phyloP scores from a whole-genome alignment of 768 basidiomycete species.

The Pisolithus marmoratus region DNA sequence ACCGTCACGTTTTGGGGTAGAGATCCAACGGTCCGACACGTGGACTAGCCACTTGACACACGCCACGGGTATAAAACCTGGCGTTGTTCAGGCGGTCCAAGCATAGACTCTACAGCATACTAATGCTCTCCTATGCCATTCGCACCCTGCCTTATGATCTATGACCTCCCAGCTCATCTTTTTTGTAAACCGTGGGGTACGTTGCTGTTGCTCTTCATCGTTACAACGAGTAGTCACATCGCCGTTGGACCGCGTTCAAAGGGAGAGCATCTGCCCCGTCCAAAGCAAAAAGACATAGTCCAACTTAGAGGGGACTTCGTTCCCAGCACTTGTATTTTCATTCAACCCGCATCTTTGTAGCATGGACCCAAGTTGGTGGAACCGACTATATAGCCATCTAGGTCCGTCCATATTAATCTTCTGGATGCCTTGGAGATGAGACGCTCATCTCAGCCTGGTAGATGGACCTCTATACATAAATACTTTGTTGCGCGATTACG shows the following conservation, averaged over 20 bases:
- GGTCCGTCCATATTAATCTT: background rate
- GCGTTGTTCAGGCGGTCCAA: background rate
- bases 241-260: background rate
- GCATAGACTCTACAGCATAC: background rate
- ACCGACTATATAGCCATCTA: background rate
- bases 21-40: background rate
- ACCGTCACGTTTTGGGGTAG: background rate
- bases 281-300: background rate
- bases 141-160: background rate
- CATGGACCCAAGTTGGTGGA: background rate
- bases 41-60: background rate
- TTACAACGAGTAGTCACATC: background rate
- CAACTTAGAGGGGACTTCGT: background rate
- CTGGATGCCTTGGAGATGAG: background rate
- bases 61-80: background rate
- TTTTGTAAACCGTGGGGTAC: background rate
- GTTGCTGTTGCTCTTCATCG: background rate
- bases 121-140: background rate
- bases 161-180: background rate
- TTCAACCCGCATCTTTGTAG: background rate
- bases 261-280: conserved; percentile 1
- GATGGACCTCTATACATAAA: background rate
- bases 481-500: background rate
- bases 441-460: background rate
- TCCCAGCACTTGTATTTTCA: background rate